Evolutionary conservation across 2,329 filamentous ascomycete species (phyloP).

Genomic region (Shiraia sp.): DNA sequence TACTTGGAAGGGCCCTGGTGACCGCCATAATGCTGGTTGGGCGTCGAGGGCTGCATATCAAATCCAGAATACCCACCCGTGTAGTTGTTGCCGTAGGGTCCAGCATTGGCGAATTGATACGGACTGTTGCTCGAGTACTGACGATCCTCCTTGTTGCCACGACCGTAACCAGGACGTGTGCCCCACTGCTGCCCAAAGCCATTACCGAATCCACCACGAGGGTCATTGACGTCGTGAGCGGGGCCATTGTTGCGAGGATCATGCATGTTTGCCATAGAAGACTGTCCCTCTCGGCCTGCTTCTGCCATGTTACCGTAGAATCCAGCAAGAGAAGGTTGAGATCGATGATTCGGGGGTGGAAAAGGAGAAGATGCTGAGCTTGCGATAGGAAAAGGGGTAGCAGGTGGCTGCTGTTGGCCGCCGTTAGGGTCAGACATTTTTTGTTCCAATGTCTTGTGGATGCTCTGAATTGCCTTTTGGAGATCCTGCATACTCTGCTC

Average conservation of each 20-base stretch:
- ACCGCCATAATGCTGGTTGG: slow-evolving; percentile 25
- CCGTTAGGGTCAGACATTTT: slow-evolving; percentile 14
- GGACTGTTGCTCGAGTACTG: slow-evolving; percentile 24
- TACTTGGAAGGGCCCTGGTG: slow-evolving; percentile 20
- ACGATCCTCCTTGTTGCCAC: slow-evolving; percentile 28
- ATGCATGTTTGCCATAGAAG: slow-evolving; percentile 13
- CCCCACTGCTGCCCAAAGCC: slow-evolving; percentile 21
- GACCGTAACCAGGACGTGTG: slow-evolving; percentile 14
- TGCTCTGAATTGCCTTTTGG: slow-evolving; percentile 24
- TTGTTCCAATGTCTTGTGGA: slow-evolving; percentile 29
- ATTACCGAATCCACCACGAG: slow-evolving; percentile 16
- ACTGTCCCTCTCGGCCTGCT: slow-evolving; percentile 9
- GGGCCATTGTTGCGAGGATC: slow-evolving; percentile 11
- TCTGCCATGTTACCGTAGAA: slow-evolving; percentile 22
- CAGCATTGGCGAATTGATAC: slow-evolving; percentile 18
- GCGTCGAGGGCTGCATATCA: slow-evolving; percentile 13
- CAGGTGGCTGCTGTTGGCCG: slow-evolving; percentile 2
- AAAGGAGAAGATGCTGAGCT: slow-evolving; percentile 8
- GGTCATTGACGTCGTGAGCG: slow-evolving; percentile 18
- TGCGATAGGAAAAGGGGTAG: slow-evolving; percentile 3
- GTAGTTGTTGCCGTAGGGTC: slow-evolving; percentile 12
- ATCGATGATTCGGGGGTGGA: slow-evolving; percentile 19
- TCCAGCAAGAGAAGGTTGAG: slow-evolving; percentile 25
- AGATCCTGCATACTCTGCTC: slow-evolving; percentile 31
- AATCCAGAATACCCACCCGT: slow-evolving; percentile 20